Conservation (phyloP, 208 protist species). For the Leishmania lainsoni region DNA sequence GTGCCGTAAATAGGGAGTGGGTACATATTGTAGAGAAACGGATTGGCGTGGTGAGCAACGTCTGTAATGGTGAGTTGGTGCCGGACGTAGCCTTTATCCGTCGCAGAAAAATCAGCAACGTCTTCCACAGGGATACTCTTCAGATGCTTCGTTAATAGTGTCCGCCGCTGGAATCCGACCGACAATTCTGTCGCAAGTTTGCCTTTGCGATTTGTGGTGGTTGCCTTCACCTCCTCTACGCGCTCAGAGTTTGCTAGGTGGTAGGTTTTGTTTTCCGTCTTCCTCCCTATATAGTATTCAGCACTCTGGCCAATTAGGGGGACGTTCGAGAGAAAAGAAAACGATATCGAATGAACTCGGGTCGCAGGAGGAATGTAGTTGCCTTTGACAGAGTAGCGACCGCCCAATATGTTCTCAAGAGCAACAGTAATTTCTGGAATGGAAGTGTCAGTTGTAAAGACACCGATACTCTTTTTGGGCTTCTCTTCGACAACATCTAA, state of each 20-base stretch:
- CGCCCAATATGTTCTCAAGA: conserved; percentile 77
- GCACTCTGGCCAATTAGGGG: conserved; percentile 74
- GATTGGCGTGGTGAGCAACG: conserved; percentile 71
- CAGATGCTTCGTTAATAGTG: conserved; percentile 58
- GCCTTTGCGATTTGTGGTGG: conserved; percentile 52
- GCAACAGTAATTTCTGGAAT: conserved; percentile 74
- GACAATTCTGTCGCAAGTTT: conserved; percentile 59
- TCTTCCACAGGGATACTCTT: conserved; percentile 35
- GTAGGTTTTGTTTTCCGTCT: conserved; percentile 67
- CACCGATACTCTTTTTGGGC: conserved; percentile 70
- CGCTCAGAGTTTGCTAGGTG: conserved; percentile 68
- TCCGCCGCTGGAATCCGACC: conserved; percentile 73
- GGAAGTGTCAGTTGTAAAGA: conserved; percentile 85
- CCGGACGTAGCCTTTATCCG: conserved; percentile 73
- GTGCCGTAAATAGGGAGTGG: conserved; percentile 76
- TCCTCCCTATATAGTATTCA: conserved; percentile 75
- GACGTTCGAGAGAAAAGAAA: conserved; percentile 81
- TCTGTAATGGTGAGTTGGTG: conserved; percentile 57
- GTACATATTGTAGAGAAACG: conserved; percentile 83
- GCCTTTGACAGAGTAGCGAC: conserved; percentile 73
- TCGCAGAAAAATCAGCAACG: conserved; percentile 54
- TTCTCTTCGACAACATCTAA: conserved; percentile 74
- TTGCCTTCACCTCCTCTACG: conserved; percentile 74
- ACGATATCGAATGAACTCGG: conserved; percentile 67
- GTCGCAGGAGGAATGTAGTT: conserved; percentile 86